Conservation (phyloP, 2,329 filamentous ascomycete genomes). For the Colletotrichum siamense region DNA sequence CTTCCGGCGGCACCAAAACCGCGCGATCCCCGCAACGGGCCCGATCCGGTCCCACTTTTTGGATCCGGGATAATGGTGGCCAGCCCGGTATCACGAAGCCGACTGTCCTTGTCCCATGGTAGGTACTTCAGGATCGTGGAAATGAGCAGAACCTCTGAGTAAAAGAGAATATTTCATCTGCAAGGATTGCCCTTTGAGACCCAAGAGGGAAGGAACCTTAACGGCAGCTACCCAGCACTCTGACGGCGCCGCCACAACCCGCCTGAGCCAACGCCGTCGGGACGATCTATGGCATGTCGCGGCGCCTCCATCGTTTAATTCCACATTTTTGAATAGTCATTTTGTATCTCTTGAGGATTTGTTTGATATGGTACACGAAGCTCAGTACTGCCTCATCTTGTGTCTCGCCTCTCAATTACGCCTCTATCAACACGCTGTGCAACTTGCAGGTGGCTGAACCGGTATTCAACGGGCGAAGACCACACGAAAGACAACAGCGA, state of each 20-base stretch:
- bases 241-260: not conserved
- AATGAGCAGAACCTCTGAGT: rapidly evolving
- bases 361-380: too few relatives aligned
- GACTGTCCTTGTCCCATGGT: not conserved
- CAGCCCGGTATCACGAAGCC: not conserved
- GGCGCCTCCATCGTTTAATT: not conserved
- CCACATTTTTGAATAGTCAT: too few relatives aligned
- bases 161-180: rapidly evolving
- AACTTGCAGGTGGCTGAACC: too few relatives aligned
- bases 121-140: not conserved
- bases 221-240: not conserved
- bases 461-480: too few relatives aligned
- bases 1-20: not conserved
- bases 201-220: not conserved
- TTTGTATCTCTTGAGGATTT: too few relatives aligned
- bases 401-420: too few relatives aligned
- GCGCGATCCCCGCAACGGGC: not conserved
- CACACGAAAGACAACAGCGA: too few relatives aligned
- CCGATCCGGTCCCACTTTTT: not conserved
- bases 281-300: not conserved
- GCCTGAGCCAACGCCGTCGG: not conserved
- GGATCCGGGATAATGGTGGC: not conserved
- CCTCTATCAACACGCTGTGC: too few relatives aligned
- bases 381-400: too few relatives aligned
- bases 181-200: not conserved